Evolutionary conservation across 768 basidiomycete species (phyloP), one percentile per base, ranked within the genome.

Genomic region (Gymnopilus junonius): DNA sequence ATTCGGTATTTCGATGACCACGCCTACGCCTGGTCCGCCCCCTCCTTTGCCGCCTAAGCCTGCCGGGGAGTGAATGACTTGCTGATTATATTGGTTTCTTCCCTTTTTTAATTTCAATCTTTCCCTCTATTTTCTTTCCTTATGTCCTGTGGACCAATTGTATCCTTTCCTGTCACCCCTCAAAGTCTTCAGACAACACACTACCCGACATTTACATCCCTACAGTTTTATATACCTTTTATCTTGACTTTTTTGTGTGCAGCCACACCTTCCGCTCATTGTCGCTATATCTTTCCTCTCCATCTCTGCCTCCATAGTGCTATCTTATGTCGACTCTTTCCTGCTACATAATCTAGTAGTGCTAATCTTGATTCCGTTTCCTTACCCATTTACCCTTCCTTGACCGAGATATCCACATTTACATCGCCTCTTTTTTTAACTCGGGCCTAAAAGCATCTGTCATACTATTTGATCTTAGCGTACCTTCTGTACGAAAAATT

Each of bases 1-100:
- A 7, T 81, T 81, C 63, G 79, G 79, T 12, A 53, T 51, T 25
- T 57, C 70, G 2, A 59, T 66, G 23, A 57, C 61, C 3, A 53
- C 72, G 23, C 62, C 76, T 8, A 53, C 70, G 20, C 62, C 76
- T 3, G 74, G 75, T 8, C 77, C 76, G 2, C 78, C 79, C 8
- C 77, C 78, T 3, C 78, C 78, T 12, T 58, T 65, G 21, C 78
- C 76, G 23, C 70, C 71, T 8, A 76, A 78, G 69, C 35, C 58
- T 48, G 45, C 58, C 25, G 58, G 35, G 34, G 45, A 59, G 12
- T 55, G 29, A 59, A 50, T 6, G 14, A n/a, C 25, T 27, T 8
- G 14, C 31, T 32, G 48, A 32, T 15, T 51, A 10, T 23, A 3
- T 50, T 8, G 5, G 14, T 51, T 10, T 32, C 42, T 3, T 23